Conservation (phyloP, 345 rosid genomes). For the Eucalyptus albens region DNA sequence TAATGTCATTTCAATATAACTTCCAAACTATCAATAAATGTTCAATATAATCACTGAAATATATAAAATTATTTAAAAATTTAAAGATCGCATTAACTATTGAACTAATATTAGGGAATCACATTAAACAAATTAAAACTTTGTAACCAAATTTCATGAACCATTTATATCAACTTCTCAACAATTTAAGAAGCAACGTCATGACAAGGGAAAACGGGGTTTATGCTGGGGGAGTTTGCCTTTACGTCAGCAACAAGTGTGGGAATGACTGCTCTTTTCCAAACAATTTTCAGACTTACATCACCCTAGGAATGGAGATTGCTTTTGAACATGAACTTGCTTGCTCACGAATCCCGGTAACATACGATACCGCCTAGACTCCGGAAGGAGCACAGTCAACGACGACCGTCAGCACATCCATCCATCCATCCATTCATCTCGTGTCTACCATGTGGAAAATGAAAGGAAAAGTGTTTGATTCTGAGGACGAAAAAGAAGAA, state of each 20-base stretch:
- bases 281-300: not conserved
- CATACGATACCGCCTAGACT: not conserved
- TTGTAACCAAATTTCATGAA: rapidly evolving
- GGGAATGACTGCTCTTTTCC: not conserved
- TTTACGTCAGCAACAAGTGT: not conserved
- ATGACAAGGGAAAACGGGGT: not conserved
- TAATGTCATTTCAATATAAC: not conserved
- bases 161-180: too few relatives aligned
- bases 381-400: not conserved
- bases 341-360: not conserved
- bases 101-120: rapidly evolving
- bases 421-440: not conserved
- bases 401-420: not conserved
- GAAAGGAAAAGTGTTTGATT: not conserved
- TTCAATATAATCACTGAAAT: not conserved
- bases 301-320: not conserved
- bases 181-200: not conserved
- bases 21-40: too few relatives aligned
- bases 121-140: not conserved
- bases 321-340: not conserved
- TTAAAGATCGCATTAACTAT: rapidly evolving
- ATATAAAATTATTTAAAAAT: not conserved
- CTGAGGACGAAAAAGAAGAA: not conserved
- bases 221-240: not conserved
- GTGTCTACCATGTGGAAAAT: not conserved